Conservation (phyloP, 495 filamentous ascomycete species). For the Chaetomium tenue region DNA sequence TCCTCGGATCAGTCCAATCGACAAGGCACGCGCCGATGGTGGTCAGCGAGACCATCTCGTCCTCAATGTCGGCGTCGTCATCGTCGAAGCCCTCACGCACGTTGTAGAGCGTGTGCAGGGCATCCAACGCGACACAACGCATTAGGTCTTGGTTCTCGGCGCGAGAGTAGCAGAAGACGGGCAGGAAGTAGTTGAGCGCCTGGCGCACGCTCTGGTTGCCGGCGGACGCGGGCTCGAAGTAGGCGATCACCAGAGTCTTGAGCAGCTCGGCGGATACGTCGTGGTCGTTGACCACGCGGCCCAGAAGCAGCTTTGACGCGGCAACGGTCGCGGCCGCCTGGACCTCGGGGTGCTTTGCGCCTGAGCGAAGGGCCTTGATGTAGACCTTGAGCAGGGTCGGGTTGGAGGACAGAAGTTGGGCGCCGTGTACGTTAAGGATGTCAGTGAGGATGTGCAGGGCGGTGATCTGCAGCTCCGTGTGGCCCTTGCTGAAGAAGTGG, state of each 20-base stretch:
- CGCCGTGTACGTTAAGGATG: slow-evolving; percentile 83
- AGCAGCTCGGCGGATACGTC: slow-evolving; percentile 66
- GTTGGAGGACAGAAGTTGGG: slow-evolving; percentile 62
- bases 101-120: slow-evolving; percentile 62
- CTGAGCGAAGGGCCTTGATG: slow-evolving; percentile 68
- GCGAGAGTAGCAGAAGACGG: slow-evolving; percentile 86
- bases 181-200: slow-evolving; percentile 90
- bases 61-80: slow-evolving; percentile 73
- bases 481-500: slow-evolving; percentile 92
- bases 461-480: slow-evolving; percentile 82
- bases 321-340: slow-evolving; percentile 81
- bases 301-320: slow-evolving; percentile 82
- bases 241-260: slow-evolving; percentile 75
- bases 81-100: slow-evolving; percentile 71
- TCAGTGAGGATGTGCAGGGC: slow-evolving; percentile 92
- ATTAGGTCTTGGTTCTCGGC: slow-evolving; percentile 77
- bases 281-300: slow-evolving; percentile 59
- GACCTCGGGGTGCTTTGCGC: slow-evolving; percentile 64
- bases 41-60: slow-evolving; percentile 74
- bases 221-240: slow-evolving; percentile 84
- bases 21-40: slow-evolving; percentile 76
- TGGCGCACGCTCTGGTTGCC: slow-evolving; percentile 86
- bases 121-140: slow-evolving; percentile 64
- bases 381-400: slow-evolving; percentile 71
- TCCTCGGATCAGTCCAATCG: slow-evolving; percentile 95